Evolutionary conservation across 2,329 filamentous ascomycete species (phyloP).

Genomic region (Stachybotrys elegans): DNA sequence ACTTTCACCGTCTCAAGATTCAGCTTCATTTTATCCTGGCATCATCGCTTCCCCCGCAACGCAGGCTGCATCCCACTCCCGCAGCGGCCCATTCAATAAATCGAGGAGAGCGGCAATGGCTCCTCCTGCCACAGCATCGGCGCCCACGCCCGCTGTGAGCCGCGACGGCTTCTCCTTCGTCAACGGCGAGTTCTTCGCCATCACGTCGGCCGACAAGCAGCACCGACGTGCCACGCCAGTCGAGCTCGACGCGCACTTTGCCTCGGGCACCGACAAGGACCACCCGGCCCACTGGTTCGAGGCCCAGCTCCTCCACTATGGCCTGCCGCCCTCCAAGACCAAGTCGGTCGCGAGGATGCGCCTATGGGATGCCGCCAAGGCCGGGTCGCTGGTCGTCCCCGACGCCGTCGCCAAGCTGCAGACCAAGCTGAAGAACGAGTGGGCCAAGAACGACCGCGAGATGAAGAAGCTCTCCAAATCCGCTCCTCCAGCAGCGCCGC

Average conservation of each 20-base stretch:
- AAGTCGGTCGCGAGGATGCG: constrained; percentile 56
- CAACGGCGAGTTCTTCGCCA: constrained; percentile 37
- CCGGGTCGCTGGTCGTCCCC: constrained; percentile 43
- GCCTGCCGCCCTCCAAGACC: constrained; percentile 48
- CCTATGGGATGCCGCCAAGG: constrained; percentile 50
- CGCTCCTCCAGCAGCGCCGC: neutral
- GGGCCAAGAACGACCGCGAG: constrained; percentile 44
- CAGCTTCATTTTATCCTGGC: no score
- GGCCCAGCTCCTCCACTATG: constrained; percentile 59
- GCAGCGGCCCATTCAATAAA: no score
- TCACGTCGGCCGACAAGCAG: constrained; percentile 35
- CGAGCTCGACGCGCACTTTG: constrained; percentile 41
- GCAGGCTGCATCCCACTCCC: no score
- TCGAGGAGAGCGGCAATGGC: no score
- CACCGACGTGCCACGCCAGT: constrained; percentile 38
- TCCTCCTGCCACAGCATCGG: no score
- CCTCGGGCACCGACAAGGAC: constrained; percentile 36
- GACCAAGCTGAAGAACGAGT: constrained; percentile 51
- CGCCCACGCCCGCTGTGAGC: no score
- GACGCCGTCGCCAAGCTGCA: constrained; percentile 43
- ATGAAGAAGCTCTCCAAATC: constrained; percentile 31
- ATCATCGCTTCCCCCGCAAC: no score
- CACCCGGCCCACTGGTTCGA: constrained; percentile 57
- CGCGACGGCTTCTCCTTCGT: constrained; percentile 37
- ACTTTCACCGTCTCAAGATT: no score